These are phyloP conservation scores for Ophiognomonia clavigignenti-juglandacearum DNA, from an alignment of 2,329 filamentous ascomycete species.

Conservation along the genomic window DNA sequence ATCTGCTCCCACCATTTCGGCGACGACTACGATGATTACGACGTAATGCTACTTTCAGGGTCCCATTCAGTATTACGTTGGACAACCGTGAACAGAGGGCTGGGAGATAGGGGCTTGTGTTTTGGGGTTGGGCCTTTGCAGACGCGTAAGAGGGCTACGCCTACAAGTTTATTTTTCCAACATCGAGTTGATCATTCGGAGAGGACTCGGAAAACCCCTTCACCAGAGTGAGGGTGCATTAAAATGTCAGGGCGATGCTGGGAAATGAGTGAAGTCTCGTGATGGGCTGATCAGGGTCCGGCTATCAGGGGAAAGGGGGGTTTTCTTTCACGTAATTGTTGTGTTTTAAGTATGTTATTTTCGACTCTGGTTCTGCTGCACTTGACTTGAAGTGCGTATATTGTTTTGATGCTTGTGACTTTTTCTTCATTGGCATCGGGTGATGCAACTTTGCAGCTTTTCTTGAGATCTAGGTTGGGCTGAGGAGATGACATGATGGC, in stretches of 20 bases:
- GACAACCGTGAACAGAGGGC: neutral
- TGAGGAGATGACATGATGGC: neutral
- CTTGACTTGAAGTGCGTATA: neutral
- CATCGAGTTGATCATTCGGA: constrained; percentile 11
- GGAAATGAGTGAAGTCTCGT: constrained; percentile 6
- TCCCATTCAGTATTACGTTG: neutral
- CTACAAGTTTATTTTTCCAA: constrained; percentile 7
- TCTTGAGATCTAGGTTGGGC: neutral
- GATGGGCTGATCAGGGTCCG: constrained; percentile 6
- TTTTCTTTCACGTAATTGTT: constrained; percentile 11
- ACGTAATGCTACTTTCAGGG: neutral
- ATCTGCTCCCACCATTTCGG: neutral
- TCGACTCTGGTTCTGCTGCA: constrained; percentile 9
- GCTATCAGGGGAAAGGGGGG: constrained; percentile 3
- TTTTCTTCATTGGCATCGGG: neutral
- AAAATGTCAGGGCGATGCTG: constrained; percentile 5
- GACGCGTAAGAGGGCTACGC: constrained; percentile 2
- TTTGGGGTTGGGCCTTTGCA: constrained; percentile 7
- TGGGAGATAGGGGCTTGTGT: too few relatives aligned
- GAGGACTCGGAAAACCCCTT: neutral
- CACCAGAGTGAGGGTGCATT: neutral
- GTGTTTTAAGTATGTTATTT: constrained; percentile 15
- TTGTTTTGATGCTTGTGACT: neutral
- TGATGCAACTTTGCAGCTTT: neutral
- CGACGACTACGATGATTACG: constrained; percentile 1